Evolutionary conservation across 225 moss, liverwort and hornwort genomes (phyloP), one percentile per base, ranked within the genome.

Genomic region (Neckera pumila): DNA sequence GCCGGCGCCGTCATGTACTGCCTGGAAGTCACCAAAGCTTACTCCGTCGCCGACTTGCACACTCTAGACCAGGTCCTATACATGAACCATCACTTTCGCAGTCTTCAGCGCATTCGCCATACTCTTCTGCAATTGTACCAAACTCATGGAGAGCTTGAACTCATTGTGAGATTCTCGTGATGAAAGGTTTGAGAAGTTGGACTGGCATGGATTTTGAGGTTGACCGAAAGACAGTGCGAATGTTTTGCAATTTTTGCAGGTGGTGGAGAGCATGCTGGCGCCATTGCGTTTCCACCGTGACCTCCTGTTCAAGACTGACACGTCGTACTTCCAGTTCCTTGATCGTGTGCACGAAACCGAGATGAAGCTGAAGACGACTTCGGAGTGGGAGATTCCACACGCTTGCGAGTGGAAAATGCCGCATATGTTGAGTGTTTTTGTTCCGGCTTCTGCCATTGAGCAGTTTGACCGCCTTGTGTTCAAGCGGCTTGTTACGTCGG

Each of bases 311-410:
- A 90, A 83, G 36, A 90, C 75, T 2, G 95, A 98, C 36, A 88
- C 90, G 1, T 80, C 95, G 1, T 98, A 98, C 84, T 93, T 93
- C 86, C 89, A 94, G 60, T 96, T 97, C 78, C 91, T 97, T 12
- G 89, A 97, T 53, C 89, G 94, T 23, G 86, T 97, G 65, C 88
- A 93, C n/a, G 90, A 86, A 26, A 85, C 92, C 5, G 95, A 96
- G 88, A 49, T 91, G 73, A 36, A 89, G 34, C 84, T 97, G 59
- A 90, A 87, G 36, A 19, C 21, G 77, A 43, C 28, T 19, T 43
- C 28, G 5, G 10, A 64, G 33, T 94, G 95, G 92, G 91, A 94
- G 19, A 90, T 94, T 58, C 91, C 92, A 4, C 71, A 86, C 26
- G 83, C 85, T 15, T 88, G 85, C 62, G 12, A 64, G 31, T 53